Percentiles rank a stretch among this genome's conserved stretches.
These are phyloP conservation scores for Primulina eburnea DNA, from an alignment of 257 asterid species.

Conservation along the genomic window DNA sequence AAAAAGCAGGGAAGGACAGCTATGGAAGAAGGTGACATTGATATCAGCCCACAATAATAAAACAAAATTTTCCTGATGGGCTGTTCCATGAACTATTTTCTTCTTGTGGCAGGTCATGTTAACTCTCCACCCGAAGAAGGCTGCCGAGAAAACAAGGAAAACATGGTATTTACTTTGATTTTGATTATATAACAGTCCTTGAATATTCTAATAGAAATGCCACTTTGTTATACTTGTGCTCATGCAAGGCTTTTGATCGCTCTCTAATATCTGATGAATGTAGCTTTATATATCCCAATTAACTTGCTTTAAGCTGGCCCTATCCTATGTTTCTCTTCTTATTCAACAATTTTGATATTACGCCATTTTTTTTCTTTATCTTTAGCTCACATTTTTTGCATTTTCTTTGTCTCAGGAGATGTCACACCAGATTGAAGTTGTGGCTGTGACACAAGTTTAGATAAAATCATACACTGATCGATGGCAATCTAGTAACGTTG, in stretches of 20 bases:
- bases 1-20: slow-evolving; percentile 58
- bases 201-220: not conserved
- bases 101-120: slow-evolving; percentile 37
- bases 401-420: not conserved
- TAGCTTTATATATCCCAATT: not conserved
- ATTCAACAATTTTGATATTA: too few species aligned
- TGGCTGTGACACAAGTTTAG: not conserved
- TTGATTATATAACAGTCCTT: not conserved
- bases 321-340: not conserved
- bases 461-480: not conserved
- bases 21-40: slow-evolving; percentile 44
- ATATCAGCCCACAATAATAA: not conserved
- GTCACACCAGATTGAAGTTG: not conserved
- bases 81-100: not conserved
- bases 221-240: not conserved
- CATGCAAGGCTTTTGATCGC: not conserved
- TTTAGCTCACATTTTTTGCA: not conserved
- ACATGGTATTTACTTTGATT: slow-evolving; percentile 43
- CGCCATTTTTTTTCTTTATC: too few species aligned
- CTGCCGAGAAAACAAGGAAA: slow-evolving; percentile 76
- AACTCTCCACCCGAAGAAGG: slow-evolving; percentile 41
- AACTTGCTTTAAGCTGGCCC: not conserved
- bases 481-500: not conserved
- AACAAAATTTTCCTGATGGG: not conserved
- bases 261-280: not conserved